A percentile compares a stretch with the other conserved stretches of the same genome.
Conservation (phyloP, 495 filamentous ascomycete species). For the Saxophila tyrrhenica region DNA sequence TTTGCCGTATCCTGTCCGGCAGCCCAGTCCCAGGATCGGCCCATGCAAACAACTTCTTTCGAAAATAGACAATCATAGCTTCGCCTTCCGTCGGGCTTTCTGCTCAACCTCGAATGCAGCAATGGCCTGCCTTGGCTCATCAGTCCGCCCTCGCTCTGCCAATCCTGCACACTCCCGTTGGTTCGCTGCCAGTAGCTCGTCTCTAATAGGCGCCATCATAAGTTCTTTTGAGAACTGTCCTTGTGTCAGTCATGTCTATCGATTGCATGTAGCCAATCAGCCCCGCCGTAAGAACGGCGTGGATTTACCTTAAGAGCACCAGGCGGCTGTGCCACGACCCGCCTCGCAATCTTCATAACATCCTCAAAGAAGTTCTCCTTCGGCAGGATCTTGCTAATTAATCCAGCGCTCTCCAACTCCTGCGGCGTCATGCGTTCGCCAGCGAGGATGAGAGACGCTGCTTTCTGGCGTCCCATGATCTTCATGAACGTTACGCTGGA, state of each 20-base stretch:
- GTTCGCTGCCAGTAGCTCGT: background rate
- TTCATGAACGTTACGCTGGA: background rate
- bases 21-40: too few relatives aligned
- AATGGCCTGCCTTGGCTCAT: slow-evolving; percentile 1
- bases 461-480: slow-evolving; percentile 1
- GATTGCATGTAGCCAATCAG: too few relatives aligned
- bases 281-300: too few relatives aligned
- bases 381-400: background rate
- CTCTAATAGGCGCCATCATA: background rate
- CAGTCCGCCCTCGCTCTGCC: background rate
- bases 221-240: background rate
- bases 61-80: background rate
- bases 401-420: slow-evolving; percentile 1
- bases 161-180: background rate
- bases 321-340: background rate
- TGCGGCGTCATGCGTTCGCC: background rate
- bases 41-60: too few relatives aligned
- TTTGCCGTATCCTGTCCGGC: too few relatives aligned
- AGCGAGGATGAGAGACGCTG: background rate
- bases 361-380: background rate
- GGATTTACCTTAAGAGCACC: background rate
- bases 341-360: background rate
- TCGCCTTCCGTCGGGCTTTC: background rate
- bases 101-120: background rate
- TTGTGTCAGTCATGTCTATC: too few relatives aligned